Base-by-base conservation (phyloP, 2,329 filamentous ascomycete genomes). In the Trichoderma brevicompactum region DNA sequence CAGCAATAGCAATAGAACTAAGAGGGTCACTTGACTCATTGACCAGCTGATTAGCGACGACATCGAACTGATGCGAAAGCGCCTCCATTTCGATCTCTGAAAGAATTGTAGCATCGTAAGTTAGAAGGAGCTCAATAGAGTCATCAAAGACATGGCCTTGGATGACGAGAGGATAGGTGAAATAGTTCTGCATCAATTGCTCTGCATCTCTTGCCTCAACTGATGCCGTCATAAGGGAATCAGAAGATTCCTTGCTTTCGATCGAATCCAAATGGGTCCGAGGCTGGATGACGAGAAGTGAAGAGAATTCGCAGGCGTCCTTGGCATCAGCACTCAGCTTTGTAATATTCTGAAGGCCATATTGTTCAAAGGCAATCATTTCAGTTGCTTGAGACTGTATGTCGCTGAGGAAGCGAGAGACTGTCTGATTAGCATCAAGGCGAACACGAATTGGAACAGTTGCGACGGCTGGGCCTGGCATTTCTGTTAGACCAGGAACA, bases 351-450 rank as follows among this genome's bases (percentile, higher is more conserved):
- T 64, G 69, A 9, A 72, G 67, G 4, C 71, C 70, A 10, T 64
- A 59, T 23, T 72, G 71, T 41, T 72, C 70, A 43, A 66, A 71
- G 0, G 68, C 66, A 54, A 72, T 70, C 67, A 71, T 70, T 1
- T 68, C 54, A 2, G 66, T 61, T 10, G 70, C 69, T 15, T 69
- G 65, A 3, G 58, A 64, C 41, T 69, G 69, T 5, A 71, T 60
- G 8, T 64, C 53, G 9, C 54, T 13, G 52, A 68, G 15, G 15
- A 64, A 66, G 5, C 23, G 36, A 8, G 65, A 50, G 2, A 66
- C 58, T 59, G 67, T n/a, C 10, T 67, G 55, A 2, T 13, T 44
- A 34, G 50, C 19, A 28, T 68, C 34, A 23, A 70, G 23, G 5
- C 65, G 59, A 38, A 69, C 59, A 15, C 69, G 68, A 12, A 68